phyloP scores from a whole-genome alignment of 129 eudicot species.

The Oenanthe sinensis region DNA sequence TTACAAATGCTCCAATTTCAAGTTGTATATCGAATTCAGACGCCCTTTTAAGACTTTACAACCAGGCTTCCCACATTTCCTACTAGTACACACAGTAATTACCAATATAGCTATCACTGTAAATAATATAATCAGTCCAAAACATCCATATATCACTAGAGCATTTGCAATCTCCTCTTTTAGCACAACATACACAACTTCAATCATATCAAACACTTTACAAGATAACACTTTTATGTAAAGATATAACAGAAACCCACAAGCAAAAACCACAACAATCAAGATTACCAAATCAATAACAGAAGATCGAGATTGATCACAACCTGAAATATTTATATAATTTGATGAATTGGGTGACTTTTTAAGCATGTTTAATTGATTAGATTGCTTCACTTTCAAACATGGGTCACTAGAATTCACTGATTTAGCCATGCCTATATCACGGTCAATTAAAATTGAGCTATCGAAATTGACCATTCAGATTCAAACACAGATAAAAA shows the following conservation, averaged over 20 bases:
- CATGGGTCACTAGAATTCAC: conserved; percentile 27
- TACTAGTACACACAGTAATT: conserved; percentile 22
- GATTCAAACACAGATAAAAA: conserved; percentile 18
- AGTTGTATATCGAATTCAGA: conserved; percentile 68
- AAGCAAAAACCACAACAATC: conserved; percentile 59
- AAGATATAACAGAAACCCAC: conserved; percentile 53
- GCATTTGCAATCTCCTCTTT: conserved; percentile 34
- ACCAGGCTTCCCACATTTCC: conserved; percentile 58
- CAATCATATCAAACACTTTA: conserved; percentile 22
- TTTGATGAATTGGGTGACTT: conserved; percentile 27
- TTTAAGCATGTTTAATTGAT: conserved; percentile 24
- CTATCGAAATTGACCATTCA: conserved; percentile 69
- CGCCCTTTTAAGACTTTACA: conserved; percentile 52
- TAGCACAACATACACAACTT: conserved; percentile 19
- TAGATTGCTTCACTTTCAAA: conserved; percentile 35
- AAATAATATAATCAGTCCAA: conserved; percentile 35
- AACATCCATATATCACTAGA: conserved; percentile 47
- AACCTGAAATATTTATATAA: conserved; percentile 42
- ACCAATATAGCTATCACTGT: conserved; percentile 37
- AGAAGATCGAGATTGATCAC: conserved; percentile 60
- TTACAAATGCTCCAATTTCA: no score
- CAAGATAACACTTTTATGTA: conserved; percentile 21
- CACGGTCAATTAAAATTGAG: conserved; percentile 56
- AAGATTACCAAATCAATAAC: conserved; percentile 54
- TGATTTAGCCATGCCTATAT: conserved; percentile 60